Evolutionary conservation across 2,329 filamentous ascomycete species (phyloP).

Genomic region (Fusarium pseudocircinatum): DNA sequence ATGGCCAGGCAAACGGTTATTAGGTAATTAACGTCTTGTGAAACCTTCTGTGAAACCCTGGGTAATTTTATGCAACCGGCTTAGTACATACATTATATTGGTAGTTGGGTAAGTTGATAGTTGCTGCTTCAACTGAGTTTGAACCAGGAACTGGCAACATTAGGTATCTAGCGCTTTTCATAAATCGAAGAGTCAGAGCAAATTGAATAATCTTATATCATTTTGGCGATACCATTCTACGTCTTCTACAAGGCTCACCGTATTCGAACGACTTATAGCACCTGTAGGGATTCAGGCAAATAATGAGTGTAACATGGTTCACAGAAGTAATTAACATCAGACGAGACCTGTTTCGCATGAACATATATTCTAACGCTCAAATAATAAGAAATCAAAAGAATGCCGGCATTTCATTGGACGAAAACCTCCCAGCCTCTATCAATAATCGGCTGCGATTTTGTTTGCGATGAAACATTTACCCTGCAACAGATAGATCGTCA

Average conservation of each 20-base stretch:
- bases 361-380: not conserved
- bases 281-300: not conserved
- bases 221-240: not conserved
- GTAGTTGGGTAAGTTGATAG: not conserved
- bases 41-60: slow-evolving; percentile 13
- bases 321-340: not conserved
- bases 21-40: not conserved
- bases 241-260: not conserved
- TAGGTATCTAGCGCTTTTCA: not conserved
- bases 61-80: slow-evolving; percentile 3
- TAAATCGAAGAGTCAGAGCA: not conserved
- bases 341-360: slow-evolving; percentile 17
- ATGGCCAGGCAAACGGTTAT: not conserved
- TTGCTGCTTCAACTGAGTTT: not conserved
- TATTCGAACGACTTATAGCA: not conserved
- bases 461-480: not conserved
- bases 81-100: not conserved
- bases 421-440: not conserved
- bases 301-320: not conserved
- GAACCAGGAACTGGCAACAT: not conserved
- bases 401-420: not conserved
- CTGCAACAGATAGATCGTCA: not conserved
- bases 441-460: not conserved
- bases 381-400: not conserved
- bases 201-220: not conserved